phyloP scores from a whole-genome alignment of 2,329 filamentous ascomycete genomes.

The Leptographium galeiforme region DNA sequence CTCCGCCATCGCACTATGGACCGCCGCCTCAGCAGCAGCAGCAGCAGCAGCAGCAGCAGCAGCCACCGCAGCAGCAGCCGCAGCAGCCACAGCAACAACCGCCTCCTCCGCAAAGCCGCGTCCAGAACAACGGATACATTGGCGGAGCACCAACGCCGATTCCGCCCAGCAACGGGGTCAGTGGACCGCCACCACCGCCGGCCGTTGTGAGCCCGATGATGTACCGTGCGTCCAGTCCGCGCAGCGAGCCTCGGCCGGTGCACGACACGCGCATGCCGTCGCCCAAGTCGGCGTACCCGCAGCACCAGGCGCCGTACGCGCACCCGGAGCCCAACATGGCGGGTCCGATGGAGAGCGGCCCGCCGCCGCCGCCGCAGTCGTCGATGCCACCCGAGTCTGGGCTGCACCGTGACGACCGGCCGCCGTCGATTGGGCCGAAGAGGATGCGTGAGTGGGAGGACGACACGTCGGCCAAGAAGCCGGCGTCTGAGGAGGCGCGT shows the following conservation, averaged over 20 bases:
- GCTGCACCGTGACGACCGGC: slow-evolving; percentile 56
- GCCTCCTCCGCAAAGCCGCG: slow-evolving; percentile 30
- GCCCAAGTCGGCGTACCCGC: slow-evolving; percentile 74
- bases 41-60: slow-evolving; percentile 26
- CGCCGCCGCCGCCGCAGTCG: slow-evolving; percentile 39
- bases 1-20: slow-evolving; percentile 38
- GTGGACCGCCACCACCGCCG: slow-evolving; percentile 34
- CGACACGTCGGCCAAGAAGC: slow-evolving; percentile 66
- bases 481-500: slow-evolving; percentile 75
- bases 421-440: slow-evolving; percentile 68
- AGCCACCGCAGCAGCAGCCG: slow-evolving; percentile 34
- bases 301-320: slow-evolving; percentile 57
- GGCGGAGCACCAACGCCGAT: slow-evolving; percentile 34
- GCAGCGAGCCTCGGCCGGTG: slow-evolving; percentile 70
- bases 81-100: slow-evolving; percentile 36
- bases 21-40: slow-evolving; percentile 36
- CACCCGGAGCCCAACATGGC: slow-evolving; percentile 61
- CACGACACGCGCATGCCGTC: slow-evolving; percentile 81
- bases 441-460: slow-evolving; percentile 88
- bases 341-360: slow-evolving; percentile 40
- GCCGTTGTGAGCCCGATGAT: slow-evolving; percentile 38
- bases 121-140: slow-evolving; percentile 45
- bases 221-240: slow-evolving; percentile 67
- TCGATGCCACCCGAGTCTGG: slow-evolving; percentile 51
- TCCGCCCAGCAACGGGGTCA: slow-evolving; percentile 24